These are phyloP conservation scores for Linum usitatissimum DNA, from an alignment of 345 rosid genomes.

Conservation along the genomic window DNA sequence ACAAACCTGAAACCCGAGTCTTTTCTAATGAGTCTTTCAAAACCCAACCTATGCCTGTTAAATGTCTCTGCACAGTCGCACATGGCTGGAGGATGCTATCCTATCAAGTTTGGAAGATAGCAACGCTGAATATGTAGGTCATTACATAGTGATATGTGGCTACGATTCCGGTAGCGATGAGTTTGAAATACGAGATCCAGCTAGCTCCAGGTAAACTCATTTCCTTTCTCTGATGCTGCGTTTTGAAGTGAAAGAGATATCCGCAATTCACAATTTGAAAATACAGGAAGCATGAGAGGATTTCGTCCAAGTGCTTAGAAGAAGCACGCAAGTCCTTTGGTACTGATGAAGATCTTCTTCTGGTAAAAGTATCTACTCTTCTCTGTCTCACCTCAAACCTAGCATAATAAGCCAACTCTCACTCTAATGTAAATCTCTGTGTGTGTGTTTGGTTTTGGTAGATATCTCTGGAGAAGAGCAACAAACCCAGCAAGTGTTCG, in stretches of 20 bases:
- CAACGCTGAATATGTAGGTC: conserved; percentile 63
- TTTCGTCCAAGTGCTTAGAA: conserved; percentile 60
- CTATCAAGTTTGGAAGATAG: conserved; percentile 35
- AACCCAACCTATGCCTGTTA: neutral
- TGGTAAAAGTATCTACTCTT: conserved; percentile 32
- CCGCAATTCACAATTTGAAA: neutral
- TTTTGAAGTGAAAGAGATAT: neutral
- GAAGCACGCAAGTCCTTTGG: conserved; percentile 69
- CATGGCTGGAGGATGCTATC: conserved; percentile 55
- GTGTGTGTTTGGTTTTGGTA: too few relatives aligned
- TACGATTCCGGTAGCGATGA: conserved; percentile 63
- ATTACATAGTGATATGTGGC: conserved; percentile 81
- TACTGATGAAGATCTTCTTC: conserved; percentile 77
- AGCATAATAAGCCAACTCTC: neutral
- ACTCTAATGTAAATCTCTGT: neutral
- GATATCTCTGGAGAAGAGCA: neutral
- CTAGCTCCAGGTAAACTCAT: conserved; percentile 59
- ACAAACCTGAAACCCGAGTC: neutral
- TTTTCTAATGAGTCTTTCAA: neutral
- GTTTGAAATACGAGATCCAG: conserved; percentile 97
- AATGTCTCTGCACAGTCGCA: conserved; percentile 30
- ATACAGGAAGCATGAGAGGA: conserved; percentile 38
- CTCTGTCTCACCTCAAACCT: neutral
- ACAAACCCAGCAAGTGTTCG: neutral
- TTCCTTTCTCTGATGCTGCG: conserved; percentile 1